Percentiles rank a stretch among this genome's conserved stretches.
Conservation (phyloP, 805 yeast species). For the Teunomyces lycoperdinae region DNA sequence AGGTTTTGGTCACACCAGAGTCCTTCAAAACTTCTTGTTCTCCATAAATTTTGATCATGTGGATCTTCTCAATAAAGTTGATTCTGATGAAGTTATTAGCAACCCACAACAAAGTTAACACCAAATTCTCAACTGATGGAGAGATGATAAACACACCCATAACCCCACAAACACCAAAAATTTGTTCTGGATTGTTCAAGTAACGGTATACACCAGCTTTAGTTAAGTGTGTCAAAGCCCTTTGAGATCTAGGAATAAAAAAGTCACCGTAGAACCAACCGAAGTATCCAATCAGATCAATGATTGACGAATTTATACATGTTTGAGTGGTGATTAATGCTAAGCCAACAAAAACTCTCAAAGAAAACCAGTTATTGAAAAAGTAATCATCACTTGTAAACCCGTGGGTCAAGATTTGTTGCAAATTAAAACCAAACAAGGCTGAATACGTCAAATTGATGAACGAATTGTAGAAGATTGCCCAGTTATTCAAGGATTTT, state of each 20-base stretch:
- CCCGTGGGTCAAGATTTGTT: slow-evolving; percentile 17
- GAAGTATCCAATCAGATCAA: slow-evolving; percentile 70
- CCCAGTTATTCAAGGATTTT: slow-evolving; percentile 72
- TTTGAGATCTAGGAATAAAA: slow-evolving; percentile 55
- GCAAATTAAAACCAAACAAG: slow-evolving; percentile 43
- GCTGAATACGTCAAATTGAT: slow-evolving; percentile 55
- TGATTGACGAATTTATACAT: slow-evolving; percentile 68
- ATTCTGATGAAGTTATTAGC: slow-evolving; percentile 62
- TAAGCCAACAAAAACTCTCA: slow-evolving; percentile 58
- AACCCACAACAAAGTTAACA: slow-evolving; percentile 58
- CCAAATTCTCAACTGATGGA: slow-evolving; percentile 51
- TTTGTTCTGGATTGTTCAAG: slow-evolving; percentile 77
- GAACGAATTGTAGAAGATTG: slow-evolving; percentile 54
- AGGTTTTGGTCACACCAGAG: slow-evolving; percentile 45
- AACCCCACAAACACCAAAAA: slow-evolving; percentile 73
- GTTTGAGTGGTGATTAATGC: slow-evolving; percentile 56
- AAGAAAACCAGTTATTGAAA: slow-evolving; percentile 39
- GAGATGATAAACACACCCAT: slow-evolving; percentile 71
- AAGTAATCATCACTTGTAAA: slow-evolving; percentile 15
- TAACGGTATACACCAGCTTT: slow-evolving; percentile 81
- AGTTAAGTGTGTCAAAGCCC: slow-evolving; percentile 47
- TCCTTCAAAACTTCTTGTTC: slow-evolving; percentile 56
- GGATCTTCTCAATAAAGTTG: slow-evolving; percentile 72
- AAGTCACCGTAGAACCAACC: slow-evolving; percentile 94
- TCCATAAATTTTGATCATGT: slow-evolving; percentile 75